phyloP scores from a whole-genome alignment of 2,329 filamentous ascomycete species.

The Colletotrichum abscissum region DNA sequence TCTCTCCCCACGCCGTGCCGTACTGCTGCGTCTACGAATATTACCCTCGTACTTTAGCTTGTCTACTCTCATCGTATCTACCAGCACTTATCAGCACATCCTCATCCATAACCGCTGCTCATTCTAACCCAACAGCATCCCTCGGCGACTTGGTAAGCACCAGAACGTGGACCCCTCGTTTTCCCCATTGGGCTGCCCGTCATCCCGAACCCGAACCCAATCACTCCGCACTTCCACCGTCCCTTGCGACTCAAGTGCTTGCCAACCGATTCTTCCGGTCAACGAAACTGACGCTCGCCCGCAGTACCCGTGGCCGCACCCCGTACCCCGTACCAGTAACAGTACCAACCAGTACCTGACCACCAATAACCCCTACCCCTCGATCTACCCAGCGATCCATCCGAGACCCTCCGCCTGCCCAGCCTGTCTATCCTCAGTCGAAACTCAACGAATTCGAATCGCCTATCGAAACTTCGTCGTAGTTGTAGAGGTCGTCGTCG shows the following conservation, averaged over 20 bases:
- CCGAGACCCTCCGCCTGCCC: background rate
- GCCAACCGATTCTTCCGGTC: constrained; percentile 32
- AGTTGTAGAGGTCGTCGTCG: background rate
- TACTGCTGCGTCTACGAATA: constrained; percentile 40
- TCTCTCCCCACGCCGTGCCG: constrained; percentile 47
- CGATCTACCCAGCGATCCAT: constrained; percentile 2
- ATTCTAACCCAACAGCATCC: background rate
- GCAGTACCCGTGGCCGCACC: constrained; percentile 22
- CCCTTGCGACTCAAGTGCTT: constrained; percentile 1
- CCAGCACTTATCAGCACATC: background rate
- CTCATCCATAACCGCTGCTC: background rate
- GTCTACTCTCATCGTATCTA: background rate
- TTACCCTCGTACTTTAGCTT: background rate
- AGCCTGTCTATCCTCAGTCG: background rate
- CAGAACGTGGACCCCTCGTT: background rate
- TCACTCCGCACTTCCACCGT: constrained; percentile 4
- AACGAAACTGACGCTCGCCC: constrained; percentile 23
- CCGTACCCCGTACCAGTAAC: background rate
- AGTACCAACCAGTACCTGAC: background rate
- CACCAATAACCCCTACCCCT: constrained; percentile 1
- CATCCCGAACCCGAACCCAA: constrained; percentile 4
- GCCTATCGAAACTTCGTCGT: background rate
- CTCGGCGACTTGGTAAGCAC: background rate
- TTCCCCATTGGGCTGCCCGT: constrained; percentile 4
- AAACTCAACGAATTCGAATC: background rate